Percentiles rank a stretch among this genome's conserved stretches.
These are phyloP conservation scores for Aphanomyces stellatus DNA, from an alignment of 352 stramenopile genomes.

Conservation along the genomic window DNA sequence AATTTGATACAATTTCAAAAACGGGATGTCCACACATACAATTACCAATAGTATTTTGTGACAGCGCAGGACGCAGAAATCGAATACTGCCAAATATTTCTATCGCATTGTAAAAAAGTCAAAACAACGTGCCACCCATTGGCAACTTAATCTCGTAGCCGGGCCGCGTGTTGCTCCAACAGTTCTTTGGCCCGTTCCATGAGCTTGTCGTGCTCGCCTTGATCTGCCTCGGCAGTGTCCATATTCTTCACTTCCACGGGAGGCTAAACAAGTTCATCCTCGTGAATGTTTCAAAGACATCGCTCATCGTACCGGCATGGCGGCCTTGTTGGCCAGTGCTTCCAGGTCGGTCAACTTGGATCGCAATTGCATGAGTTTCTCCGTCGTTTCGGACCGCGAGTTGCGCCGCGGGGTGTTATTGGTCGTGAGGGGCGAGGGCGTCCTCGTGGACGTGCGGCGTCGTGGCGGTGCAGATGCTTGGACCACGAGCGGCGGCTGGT, in stretches of 20 bases:
- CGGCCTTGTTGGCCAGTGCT: conserved; percentile 26
- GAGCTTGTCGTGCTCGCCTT: conserved; percentile 36
- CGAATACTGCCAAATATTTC: no score
- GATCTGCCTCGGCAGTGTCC: not conserved
- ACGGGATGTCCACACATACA: no score
- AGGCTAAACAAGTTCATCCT: no score
- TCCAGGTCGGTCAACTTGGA: conserved; percentile 24
- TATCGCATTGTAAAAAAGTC: no score
- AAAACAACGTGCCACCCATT: not conserved
- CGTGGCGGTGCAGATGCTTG: not conserved
- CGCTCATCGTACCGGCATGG: conserved; percentile 31
- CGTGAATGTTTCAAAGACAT: no score
- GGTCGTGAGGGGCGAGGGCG: not conserved
- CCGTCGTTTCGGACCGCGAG: not conserved
- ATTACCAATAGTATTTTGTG: no score
- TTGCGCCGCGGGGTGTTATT: not conserved
- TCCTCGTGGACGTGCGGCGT: no score
- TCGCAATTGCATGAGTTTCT: conserved; percentile 15
- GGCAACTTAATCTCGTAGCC: not conserved
- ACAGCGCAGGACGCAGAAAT: no score
- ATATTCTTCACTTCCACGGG: no score
- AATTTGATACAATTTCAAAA: no score
- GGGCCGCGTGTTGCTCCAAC: conserved; percentile 29
- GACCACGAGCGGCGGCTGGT: not conserved
- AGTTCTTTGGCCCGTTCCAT: conserved; percentile 42